phyloP scores from a whole-genome alignment of 148 eudicot genomes.

The Polygonum maritimum region DNA sequence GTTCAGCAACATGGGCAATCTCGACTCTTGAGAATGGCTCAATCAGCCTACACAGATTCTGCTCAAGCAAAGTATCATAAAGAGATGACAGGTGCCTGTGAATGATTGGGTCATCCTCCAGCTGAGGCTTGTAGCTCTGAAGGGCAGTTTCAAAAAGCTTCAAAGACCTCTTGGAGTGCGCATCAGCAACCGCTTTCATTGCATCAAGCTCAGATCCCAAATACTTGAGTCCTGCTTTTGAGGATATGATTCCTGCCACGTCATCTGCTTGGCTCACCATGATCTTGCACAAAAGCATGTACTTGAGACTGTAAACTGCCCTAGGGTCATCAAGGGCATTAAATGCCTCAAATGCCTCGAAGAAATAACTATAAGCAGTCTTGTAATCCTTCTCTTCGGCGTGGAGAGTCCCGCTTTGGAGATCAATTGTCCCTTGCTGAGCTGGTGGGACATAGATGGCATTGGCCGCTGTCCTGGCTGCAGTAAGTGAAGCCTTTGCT shows the following conservation, averaged over 20 bases:
- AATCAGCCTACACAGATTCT: slow-evolving; percentile 40
- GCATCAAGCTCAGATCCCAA: slow-evolving; percentile 46
- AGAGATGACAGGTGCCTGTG: slow-evolving; percentile 39
- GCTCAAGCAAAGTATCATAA: slow-evolving; percentile 40
- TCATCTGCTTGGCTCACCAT: slow-evolving; percentile 54
- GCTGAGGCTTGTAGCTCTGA: slow-evolving; percentile 29
- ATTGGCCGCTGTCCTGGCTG: slow-evolving; percentile 45
- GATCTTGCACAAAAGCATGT: slow-evolving; percentile 41
- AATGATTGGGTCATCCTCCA: slow-evolving; percentile 42
- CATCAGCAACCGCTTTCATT: slow-evolving; percentile 47
- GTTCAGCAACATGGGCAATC: slow-evolving; percentile 35
- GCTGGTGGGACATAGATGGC: slow-evolving; percentile 49
- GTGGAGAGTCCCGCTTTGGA: slow-evolving; percentile 42
- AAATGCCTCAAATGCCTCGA: slow-evolving; percentile 44
- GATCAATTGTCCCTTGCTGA: slow-evolving; percentile 43
- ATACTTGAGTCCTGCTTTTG: slow-evolving; percentile 43
- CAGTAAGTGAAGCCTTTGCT: slow-evolving; percentile 48
- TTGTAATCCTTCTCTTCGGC: slow-evolving; percentile 47
- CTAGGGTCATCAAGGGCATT: slow-evolving; percentile 44
- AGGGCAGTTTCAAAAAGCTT: slow-evolving; percentile 36
- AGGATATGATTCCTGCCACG: slow-evolving; percentile 39
- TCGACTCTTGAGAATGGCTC: slow-evolving; percentile 44
- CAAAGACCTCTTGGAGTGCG: slow-evolving; percentile 37
- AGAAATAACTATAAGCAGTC: slow-evolving; percentile 38
- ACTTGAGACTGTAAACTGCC: slow-evolving; percentile 42